Evolutionary conservation across 2,329 filamentous ascomycete species (phyloP), one percentile per base, ranked within the genome.

Genomic region (Endocalyx cinctus): DNA sequence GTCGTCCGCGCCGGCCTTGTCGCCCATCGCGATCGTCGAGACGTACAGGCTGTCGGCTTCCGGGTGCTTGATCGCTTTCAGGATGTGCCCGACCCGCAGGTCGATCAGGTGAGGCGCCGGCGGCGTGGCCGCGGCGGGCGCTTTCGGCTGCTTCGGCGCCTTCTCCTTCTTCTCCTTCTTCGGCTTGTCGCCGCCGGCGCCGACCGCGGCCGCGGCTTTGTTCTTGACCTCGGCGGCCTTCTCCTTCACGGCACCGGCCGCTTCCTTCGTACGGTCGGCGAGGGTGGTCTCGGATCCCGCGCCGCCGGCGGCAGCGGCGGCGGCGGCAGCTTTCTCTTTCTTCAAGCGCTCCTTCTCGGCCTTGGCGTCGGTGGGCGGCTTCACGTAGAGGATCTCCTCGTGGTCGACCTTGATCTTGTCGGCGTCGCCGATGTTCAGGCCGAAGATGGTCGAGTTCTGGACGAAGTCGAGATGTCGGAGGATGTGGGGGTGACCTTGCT

Each of bases 21-120:
- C 92, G 45, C 92, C 92, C 68, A 90, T 88, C 45, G 88, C 87
- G 55, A 98, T 94, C 34, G 89, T 97, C 42, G 86, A 94, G 41
- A 98, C 92, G 64, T 81, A 98, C 33, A 98, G 77, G 10, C 86
- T 94, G 69, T 98, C 92, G 46, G 92, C 92, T 53, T 98, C 94
- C 34, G 92, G 92, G 70, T 98, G 92, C 62, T 88, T 84, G 65
- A 92, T 77, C 32, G 89, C 89, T 67, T 96, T 94, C 55, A 98
- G 81, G 51, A 98, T 96, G 70, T 97, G 92, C 41, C 92, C 92
- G 41, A 98, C 90, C 45, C 92, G 83, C 32, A 98, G 82, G 60
- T 98, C 92, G 58, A 98, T 96, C 41, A 95, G 77, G 38, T 76
- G 72, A 3, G 92, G 92, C 2, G 87, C 86, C 5, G 87, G 79